Percentiles rank a stretch among this genome's conserved stretches.
phyloP scores from a whole-genome alignment of 164 flowering plant genomes.

The Stephania yunnanensis region DNA sequence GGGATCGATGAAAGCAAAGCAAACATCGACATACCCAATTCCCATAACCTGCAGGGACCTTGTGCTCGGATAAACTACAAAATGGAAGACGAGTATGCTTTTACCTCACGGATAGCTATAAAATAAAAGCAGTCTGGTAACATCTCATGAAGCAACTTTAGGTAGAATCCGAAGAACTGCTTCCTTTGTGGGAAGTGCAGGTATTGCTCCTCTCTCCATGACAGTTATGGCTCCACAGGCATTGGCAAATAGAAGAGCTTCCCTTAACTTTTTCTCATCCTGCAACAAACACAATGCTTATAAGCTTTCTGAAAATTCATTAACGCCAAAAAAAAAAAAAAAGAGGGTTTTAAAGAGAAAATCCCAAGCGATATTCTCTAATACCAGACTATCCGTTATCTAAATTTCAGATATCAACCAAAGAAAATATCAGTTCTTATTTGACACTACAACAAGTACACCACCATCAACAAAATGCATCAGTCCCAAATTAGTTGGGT shows the following conservation, averaged over 20 bases:
- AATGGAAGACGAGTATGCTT: neutral
- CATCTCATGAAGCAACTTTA: conserved; percentile 20
- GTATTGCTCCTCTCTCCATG: conserved; percentile 69
- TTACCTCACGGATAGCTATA: conserved; percentile 1
- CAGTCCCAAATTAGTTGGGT: neutral
- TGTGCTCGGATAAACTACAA: neutral
- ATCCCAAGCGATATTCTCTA: no score
- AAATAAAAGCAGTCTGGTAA: neutral
- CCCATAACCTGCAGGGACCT: no score
- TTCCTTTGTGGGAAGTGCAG: conserved; percentile 50
- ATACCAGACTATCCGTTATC: no score
- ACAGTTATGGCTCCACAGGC: conserved; percentile 85
- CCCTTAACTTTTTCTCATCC: conserved; percentile 70
- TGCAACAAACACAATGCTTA: conserved; percentile 21
- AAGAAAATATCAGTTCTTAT: no score
- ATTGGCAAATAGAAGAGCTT: conserved; percentile 77
- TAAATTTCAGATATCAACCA: no score
- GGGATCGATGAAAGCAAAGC: neutral
- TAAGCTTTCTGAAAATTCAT: neutral
- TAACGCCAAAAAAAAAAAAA: neutral
- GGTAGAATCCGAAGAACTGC: conserved; percentile 31
- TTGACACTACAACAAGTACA: no score
- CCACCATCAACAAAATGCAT: no score
- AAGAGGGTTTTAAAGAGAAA: no score
- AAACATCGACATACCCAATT: no score